phyloP scores from a whole-genome alignment of 2,329 filamentous ascomycete genomes.

The Lecanoromycetidae sp. region DNA sequence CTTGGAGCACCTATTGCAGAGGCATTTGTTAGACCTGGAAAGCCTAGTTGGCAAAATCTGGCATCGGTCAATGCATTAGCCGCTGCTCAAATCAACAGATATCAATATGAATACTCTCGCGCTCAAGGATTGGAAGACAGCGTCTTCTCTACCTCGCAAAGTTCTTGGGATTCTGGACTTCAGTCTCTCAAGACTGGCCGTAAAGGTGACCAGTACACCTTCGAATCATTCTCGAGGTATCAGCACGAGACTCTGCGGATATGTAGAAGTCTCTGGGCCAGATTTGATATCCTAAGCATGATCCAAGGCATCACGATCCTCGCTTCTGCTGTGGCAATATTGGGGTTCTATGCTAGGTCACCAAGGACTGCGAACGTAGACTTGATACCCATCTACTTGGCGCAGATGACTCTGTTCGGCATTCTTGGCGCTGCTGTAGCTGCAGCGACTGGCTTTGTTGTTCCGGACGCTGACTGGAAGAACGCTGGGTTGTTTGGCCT shows the following conservation, averaged over 20 bases:
- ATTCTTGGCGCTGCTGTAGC: conserved; percentile 31
- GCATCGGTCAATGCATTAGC: conserved; percentile 65
- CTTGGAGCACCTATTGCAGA: conserved; percentile 88
- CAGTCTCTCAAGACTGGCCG: conserved; percentile 33
- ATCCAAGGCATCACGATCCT: conserved; percentile 62
- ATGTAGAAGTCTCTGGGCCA: conserved; percentile 79
- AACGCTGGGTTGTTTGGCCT: conserved; percentile 30
- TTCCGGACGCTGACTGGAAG: conserved; percentile 21
- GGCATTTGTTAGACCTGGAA: conserved; percentile 63
- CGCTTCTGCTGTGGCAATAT: conserved; percentile 51
- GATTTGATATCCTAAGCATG: conserved; percentile 84
- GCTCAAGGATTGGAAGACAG: conserved; percentile 57
- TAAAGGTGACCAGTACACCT: conserved; percentile 32
- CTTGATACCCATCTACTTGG: conserved; percentile 42
- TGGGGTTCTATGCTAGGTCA: conserved; percentile 58
- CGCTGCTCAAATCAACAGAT: conserved; percentile 76
- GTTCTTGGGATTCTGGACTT: conserved; percentile 50
- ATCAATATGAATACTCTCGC: conserved; percentile 70
- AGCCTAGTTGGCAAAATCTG: conserved; percentile 63
- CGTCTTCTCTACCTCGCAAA: conserved; percentile 42
- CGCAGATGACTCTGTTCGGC: conserved; percentile 39
- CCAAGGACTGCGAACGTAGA: conserved; percentile 35
- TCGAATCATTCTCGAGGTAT: conserved; percentile 55
- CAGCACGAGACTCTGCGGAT: conserved; percentile 65
- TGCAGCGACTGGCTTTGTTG: conserved; percentile 10